Evolutionary conservation across 306 rosid genomes (phyloP), one percentile per base, ranked within the genome.

Genomic region (Cyclanthera cordifolia): DNA sequence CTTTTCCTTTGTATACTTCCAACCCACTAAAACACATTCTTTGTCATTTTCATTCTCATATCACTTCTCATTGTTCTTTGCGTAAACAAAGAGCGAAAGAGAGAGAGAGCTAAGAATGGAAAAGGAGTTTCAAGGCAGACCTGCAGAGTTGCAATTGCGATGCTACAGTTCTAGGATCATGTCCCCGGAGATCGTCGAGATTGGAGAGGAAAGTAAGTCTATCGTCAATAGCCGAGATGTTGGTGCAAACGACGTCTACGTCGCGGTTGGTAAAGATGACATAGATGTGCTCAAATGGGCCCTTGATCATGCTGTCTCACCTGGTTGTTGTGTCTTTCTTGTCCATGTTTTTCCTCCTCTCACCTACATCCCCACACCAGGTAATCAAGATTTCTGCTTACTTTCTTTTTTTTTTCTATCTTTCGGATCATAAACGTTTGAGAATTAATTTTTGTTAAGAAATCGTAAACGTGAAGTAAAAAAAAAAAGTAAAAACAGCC

Each of bases 201-300:
- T 86, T 24, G 74, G 63, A 47, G 93, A 79, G 69, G 87, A 80
- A 61, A 84, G 17, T 70, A 81, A 84, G 69, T 57, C 71, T 53
- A 48, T 71, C 20, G 71, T 49, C 13, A 68, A 79, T 20, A 73
- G 53, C 67, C 47, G 59, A 65, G 80, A 77, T 20, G 47, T 54
- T 6, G 48, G 72, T 30, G 81, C 17, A 68, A 80, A 74, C 49
- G 96, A 92, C 34, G 85, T 89, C 30, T 88, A 89, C 74, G 91
- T 86, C 0, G 87, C 90, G 48, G 93, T 86, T 71, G 96, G 95
- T 7, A 82, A 84, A 78, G 87, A 85, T 78, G 96, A 83, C 30
- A 25, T 79, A 73, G 82, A 84, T 75, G 86, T 85, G 7, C 80
- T 85, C 53, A 84, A 85, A 77, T 89, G 96, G 97, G 82, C 81